phyloP scores from a whole-genome alignment of 208 protist genomes.

The Angomonas ambiguus region DNA sequence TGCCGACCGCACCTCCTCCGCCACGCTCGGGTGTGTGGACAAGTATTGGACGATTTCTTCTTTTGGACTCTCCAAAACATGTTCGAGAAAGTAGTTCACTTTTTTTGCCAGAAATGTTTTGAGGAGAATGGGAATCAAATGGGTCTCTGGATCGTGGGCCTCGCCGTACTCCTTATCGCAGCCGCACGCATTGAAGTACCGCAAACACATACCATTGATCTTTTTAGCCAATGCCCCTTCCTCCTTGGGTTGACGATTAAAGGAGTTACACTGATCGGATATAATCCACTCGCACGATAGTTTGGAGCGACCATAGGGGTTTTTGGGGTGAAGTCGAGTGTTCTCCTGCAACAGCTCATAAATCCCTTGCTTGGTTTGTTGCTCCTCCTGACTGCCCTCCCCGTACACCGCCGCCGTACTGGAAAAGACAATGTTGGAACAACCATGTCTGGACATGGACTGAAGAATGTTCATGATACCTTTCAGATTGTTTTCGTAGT shows the following conservation, averaged over 20 bases:
- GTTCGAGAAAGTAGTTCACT: constrained; percentile 53
- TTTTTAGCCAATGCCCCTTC: constrained; percentile 77
- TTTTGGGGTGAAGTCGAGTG: constrained; percentile 55
- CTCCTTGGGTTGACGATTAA: constrained; percentile 4
- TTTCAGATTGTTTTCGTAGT: constrained; percentile 97
- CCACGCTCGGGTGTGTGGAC: constrained; percentile 26
- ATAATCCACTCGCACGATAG: constrained; percentile 92
- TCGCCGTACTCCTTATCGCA: constrained; percentile 96
- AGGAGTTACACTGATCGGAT: not conserved
- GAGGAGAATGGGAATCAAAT: constrained; percentile 96
- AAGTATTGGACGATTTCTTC: constrained; percentile 4
- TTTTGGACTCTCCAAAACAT: constrained; percentile 23
- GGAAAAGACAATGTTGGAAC: constrained; percentile 95
- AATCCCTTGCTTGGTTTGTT: not conserved
- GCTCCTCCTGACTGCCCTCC: not conserved
- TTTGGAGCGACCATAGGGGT: constrained; percentile 95
- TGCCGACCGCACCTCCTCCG: constrained; percentile 14
- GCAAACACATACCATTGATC: constrained; percentile 85
- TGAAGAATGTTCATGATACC: constrained; percentile 91
- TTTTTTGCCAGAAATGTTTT: constrained; percentile 87
- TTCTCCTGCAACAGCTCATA: constrained; percentile 14
- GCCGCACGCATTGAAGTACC: constrained; percentile 99
- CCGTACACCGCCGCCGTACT: constrained; percentile 96
- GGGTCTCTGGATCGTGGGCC: constrained; percentile 94
- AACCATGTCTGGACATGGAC: constrained; percentile 87